These are phyloP conservation scores for Rosa rugosa DNA, from an alignment of 306 rosid species.

Conservation along the genomic window DNA sequence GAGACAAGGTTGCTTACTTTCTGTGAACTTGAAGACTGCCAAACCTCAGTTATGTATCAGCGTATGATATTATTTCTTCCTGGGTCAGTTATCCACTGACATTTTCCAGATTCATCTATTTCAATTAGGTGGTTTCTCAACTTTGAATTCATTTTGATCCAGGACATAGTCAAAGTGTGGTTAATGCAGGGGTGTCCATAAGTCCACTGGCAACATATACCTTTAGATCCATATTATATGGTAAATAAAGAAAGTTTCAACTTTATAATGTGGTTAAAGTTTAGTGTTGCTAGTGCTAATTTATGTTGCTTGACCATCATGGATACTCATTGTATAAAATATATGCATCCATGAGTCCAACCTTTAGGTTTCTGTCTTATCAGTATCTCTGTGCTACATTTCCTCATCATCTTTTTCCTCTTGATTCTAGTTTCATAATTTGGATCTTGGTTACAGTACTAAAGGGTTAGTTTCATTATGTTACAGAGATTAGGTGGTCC, in stretches of 20 bases:
- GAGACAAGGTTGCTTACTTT: slow-evolving; percentile 8
- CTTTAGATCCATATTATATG: slow-evolving; percentile 12
- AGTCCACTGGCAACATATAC: slow-evolving; percentile 17
- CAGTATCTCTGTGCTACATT: not conserved
- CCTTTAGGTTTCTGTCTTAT: not conserved
- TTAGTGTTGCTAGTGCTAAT: not conserved
- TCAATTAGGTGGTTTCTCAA: slow-evolving; percentile 21
- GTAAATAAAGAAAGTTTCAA: slow-evolving; percentile 23
- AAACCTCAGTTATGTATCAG: slow-evolving; percentile 17
- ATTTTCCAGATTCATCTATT: slow-evolving; percentile 5
- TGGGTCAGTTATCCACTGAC: slow-evolving; percentile 18
- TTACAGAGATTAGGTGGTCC: slow-evolving; percentile 75
- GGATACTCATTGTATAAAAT: not conserved
- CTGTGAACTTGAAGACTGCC: slow-evolving; percentile 20
- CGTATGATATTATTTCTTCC: slow-evolving; percentile 7
- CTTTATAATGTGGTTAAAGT: slow-evolving; percentile 4
- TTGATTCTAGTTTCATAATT: slow-evolving; percentile 16
- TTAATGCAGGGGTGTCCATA: slow-evolving; percentile 16
- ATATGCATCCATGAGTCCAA: not conserved
- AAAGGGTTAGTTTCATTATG: slow-evolving; percentile 13
- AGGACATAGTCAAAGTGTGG: slow-evolving; percentile 21
- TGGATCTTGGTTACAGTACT: not conserved
- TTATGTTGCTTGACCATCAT: not conserved
- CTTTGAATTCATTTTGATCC: slow-evolving; percentile 20
- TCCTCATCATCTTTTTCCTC: not conserved